A percentile compares a stretch with the other conserved stretches of the same genome.
phyloP scores from a whole-genome alignment of 2,329 filamentous ascomycete species.

The Aspergillus sp. region DNA sequence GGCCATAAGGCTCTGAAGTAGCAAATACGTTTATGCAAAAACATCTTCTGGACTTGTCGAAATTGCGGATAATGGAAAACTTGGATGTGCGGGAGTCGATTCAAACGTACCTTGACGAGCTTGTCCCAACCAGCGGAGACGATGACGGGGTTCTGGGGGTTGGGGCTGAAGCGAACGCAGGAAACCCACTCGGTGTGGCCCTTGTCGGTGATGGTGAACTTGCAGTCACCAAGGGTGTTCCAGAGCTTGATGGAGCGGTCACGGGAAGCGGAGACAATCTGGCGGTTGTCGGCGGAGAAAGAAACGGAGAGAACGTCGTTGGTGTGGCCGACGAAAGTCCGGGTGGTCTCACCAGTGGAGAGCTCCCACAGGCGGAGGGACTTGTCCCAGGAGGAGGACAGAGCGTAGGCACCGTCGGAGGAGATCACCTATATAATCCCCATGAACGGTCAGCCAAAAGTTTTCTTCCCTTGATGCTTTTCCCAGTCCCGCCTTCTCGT shows the following conservation, averaged over 20 bases:
- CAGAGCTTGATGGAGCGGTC: slow-evolving; percentile 99
- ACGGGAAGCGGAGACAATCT: slow-evolving; percentile 98
- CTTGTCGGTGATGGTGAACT: slow-evolving; percentile 99
- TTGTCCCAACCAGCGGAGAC: slow-evolving; percentile 99
- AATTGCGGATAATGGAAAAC: slow-evolving; percentile 1
- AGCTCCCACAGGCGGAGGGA: slow-evolving; percentile 99
- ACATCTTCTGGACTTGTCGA: slow-evolving; percentile 72
- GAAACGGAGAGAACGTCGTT: slow-evolving; percentile 99
- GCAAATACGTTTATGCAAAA: slow-evolving; percentile 97
- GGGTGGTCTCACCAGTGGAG: slow-evolving; percentile 92
- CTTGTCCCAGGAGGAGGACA: slow-evolving; percentile 99
- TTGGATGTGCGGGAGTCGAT: not conserved
- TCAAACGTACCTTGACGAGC: slow-evolving; percentile 90
- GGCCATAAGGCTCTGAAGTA: slow-evolving; percentile 98
- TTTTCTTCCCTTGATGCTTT: slow-evolving; percentile 12
- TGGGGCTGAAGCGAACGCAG: slow-evolving; percentile 98
- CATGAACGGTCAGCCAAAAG: slow-evolving; percentile 32
- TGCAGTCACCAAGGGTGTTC: slow-evolving; percentile 99
- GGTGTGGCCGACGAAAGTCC: slow-evolving; percentile 98
- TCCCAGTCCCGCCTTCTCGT: slow-evolving; percentile 11
- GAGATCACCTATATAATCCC: slow-evolving; percentile 77
- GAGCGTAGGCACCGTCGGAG: slow-evolving; percentile 97
- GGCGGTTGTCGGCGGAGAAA: slow-evolving; percentile 99
- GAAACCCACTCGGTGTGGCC: slow-evolving; percentile 99
- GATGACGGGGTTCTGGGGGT: slow-evolving; percentile 99